These are phyloP conservation scores for Candida xyloterini DNA, from an alignment of 805 yeast species.

Conservation along the genomic window DNA sequence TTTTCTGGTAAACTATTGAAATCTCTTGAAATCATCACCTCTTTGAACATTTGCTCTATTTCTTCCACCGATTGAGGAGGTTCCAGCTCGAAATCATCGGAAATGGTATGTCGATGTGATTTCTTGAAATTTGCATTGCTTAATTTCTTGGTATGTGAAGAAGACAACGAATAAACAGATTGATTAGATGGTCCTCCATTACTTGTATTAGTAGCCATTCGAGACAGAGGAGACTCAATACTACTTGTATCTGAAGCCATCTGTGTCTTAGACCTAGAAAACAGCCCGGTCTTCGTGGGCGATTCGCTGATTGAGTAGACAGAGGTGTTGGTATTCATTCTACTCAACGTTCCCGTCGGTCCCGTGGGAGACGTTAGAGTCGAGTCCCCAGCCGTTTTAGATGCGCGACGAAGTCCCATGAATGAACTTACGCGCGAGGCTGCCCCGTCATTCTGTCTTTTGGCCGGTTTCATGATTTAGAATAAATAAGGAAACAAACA, in stretches of 20 bases:
- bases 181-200: slow-evolving; percentile 11
- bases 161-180: slow-evolving; percentile 28
- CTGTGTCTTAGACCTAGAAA: slow-evolving; percentile 18
- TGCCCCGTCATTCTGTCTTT: slow-evolving; percentile 16
- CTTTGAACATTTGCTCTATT: slow-evolving; percentile 71
- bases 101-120: slow-evolving; percentile 35
- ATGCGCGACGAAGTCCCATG: slow-evolving; percentile 23
- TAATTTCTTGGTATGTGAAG: slow-evolving; percentile 30
- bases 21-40: slow-evolving; percentile 80
- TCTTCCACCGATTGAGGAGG: slow-evolving; percentile 65
- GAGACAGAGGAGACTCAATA: slow-evolving; percentile 27
- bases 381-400: slow-evolving; percentile 13
- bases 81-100: slow-evolving; percentile 48
- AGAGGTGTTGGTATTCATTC: slow-evolving; percentile 20
- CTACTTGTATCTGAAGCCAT: slow-evolving; percentile 17
- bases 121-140: slow-evolving; percentile 27
- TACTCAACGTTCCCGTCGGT: slow-evolving; percentile 12
- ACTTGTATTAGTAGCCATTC: slow-evolving; percentile 28
- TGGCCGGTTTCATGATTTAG: slow-evolving; percentile 17
- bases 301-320: slow-evolving; percentile 18
- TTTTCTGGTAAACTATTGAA: slow-evolving; percentile 59
- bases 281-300: slow-evolving; percentile 24
- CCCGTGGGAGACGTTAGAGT: slow-evolving; percentile 13
- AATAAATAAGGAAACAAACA: slow-evolving; percentile 5
- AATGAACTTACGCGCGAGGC: slow-evolving; percentile 20